phyloP scores from a whole-genome alignment of 2,329 filamentous ascomycete genomes.

The Aspergillus pseudoviridinutans region DNA sequence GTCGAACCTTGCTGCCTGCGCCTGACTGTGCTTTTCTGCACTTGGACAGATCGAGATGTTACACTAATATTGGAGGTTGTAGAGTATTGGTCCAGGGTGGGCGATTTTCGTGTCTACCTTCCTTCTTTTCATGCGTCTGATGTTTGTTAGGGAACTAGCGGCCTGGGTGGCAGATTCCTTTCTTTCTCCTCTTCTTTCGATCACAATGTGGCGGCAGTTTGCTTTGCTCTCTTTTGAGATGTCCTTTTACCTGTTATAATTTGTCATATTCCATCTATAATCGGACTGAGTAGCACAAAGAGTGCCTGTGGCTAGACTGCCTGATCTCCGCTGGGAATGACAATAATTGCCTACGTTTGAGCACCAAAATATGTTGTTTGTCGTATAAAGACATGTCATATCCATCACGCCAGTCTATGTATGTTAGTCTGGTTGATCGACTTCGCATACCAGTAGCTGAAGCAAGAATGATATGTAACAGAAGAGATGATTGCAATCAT shows the following conservation, averaged over 20 bases:
- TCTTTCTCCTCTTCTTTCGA: background rate
- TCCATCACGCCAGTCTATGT: background rate
- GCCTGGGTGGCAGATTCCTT: background rate
- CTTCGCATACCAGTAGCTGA: no score
- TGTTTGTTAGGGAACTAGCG: background rate
- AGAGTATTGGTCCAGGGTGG: background rate
- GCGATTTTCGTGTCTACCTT: background rate
- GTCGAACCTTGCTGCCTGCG: background rate
- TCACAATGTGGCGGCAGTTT: background rate
- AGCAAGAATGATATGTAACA: no score
- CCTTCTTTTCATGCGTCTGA: slow-evolving; percentile 4
- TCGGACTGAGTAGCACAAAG: background rate
- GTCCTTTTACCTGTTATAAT: background rate
- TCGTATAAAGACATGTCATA: background rate
- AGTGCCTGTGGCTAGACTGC: background rate
- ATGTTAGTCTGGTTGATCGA: background rate
- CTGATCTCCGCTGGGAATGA: background rate
- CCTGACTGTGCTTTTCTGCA: background rate
- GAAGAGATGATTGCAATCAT: background rate
- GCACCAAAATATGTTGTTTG: background rate
- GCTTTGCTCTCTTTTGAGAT: background rate
- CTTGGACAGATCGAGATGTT: background rate
- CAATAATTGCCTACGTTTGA: background rate
- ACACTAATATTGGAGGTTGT: slow-evolving; percentile 10
- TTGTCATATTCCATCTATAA: background rate